Percentiles rank a stretch among this genome's conserved stretches.
phyloP scores from a whole-genome alignment of 2,329 filamentous ascomycete genomes.

The Botrytis byssoidea region DNA sequence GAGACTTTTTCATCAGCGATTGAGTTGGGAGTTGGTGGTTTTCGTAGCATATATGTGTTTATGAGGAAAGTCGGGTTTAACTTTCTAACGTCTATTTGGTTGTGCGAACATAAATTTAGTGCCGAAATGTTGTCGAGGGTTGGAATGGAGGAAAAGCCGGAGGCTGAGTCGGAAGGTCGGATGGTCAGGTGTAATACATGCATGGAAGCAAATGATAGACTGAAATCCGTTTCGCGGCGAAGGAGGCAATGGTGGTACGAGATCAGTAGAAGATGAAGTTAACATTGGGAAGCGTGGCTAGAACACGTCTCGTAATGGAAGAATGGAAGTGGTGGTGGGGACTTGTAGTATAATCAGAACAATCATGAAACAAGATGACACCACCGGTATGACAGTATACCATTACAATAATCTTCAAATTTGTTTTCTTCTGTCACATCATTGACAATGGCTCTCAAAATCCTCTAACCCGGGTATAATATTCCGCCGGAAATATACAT shows the following conservation, averaged over 20 bases:
- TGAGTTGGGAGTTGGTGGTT: slow-evolving; percentile 8
- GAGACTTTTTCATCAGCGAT: slow-evolving; percentile 9
- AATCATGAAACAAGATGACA: neutral
- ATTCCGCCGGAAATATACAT: neutral
- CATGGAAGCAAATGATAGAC: neutral
- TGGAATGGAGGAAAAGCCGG: neutral
- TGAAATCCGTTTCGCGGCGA: neutral
- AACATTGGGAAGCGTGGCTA: neutral
- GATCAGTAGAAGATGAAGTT: neutral
- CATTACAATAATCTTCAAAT: neutral
- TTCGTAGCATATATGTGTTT: slow-evolving; percentile 7
- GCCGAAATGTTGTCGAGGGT: neutral
- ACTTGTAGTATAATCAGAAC: neutral
- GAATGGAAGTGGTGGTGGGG: neutral
- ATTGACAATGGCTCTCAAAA: neutral
- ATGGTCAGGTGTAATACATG: slow-evolving; percentile 3
- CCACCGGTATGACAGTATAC: neutral
- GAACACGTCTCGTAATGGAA: neutral
- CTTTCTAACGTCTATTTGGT: slow-evolving; percentile 1
- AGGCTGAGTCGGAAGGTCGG: neutral
- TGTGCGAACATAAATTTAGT: slow-evolving; percentile 5
- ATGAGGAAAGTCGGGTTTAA: slow-evolving; percentile 4
- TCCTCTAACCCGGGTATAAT: neutral
- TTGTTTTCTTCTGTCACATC: neutral
- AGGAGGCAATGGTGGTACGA: neutral